Evolutionary conservation across 345 rosid species (phyloP).

Genomic region (Salix koriyanagi): DNA sequence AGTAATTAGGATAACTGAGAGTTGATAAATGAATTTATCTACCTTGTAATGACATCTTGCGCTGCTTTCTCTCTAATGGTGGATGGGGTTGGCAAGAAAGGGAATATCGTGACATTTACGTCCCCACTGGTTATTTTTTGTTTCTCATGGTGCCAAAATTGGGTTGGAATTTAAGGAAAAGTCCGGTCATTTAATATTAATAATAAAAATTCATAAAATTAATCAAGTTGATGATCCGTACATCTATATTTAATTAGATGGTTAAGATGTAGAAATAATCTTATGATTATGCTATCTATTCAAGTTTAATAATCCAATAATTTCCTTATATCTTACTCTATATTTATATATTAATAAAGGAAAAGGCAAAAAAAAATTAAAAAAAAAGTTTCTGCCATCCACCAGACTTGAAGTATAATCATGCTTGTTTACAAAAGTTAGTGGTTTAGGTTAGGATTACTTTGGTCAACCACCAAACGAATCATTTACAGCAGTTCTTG

Average conservation of each 20-base stretch:
- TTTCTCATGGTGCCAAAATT: neutral
- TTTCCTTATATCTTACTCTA: neutral
- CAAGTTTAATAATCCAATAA: neutral
- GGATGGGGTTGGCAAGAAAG: neutral
- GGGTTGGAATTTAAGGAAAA: neutral
- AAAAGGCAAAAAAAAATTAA: no score
- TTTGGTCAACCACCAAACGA: conserved; percentile 36
- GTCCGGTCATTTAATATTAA: neutral
- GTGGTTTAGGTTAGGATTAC: conserved; percentile 22
- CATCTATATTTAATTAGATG: neutral
- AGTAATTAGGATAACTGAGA: neutral
- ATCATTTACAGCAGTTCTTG: conserved; percentile 2
- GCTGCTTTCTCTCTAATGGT: neutral
- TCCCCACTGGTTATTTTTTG: neutral
- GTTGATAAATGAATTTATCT: neutral
- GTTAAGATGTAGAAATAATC: neutral
- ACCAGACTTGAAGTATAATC: neutral
- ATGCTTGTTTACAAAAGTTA: neutral
- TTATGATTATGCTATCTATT: neutral
- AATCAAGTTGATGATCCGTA: no score
- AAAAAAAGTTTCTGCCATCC: neutral
- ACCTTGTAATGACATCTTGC: neutral
- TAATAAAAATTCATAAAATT: no score
- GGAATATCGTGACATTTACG: neutral
- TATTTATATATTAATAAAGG: neutral